Evolutionary conservation across 2,329 filamentous ascomycete species (phyloP), one percentile per base, ranked within the genome.

Genomic region (Fusarium coffeatum): DNA sequence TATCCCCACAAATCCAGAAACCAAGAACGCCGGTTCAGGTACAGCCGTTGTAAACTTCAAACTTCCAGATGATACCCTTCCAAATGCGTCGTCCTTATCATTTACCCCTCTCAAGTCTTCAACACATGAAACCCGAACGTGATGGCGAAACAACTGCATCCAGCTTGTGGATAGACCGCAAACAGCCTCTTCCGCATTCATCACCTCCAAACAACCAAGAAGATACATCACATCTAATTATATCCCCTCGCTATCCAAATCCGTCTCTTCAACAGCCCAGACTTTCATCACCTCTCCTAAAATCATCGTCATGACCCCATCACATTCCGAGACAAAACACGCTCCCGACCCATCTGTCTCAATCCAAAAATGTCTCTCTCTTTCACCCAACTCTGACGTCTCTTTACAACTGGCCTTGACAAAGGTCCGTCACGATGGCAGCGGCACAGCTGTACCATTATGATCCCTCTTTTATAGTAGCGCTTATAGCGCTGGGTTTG

Each of bases 401-500:
- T 56, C 34, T 9, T 40, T 18, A 22, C 16, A 22, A 15, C 42
- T 43, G 34, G 40, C 55, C 63, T 45, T 54, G n/a, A 46, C 10
- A 20, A 20, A 25, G 47, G 47, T 37, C 30, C 8, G 22, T 50
- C 23, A 37, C 16, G 18, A 70, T 69, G 66, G 47, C 48, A 34
- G 62, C 50, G 37, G 18, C 32, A n/a, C 12, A 70, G 23, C 56
- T 76, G 28, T 87, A 86, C 72, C 82, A 83, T 51, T 86, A 86
- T 70, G 72, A 82, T 30, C 84, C 84, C 1, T 83, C 80, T 2
- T 71, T 81, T 12, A 76, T 78, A 2, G 79, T 80, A 3, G 83
- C 84, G 9, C 76, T 80, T 4, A 66, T 82, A 30, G 82, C 82
- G 46, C 71, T 80, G 8, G 73, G 77, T 9, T 54, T 85, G 20